Base-by-base conservation (phyloP, 306 rosid species). In the Neltuma alba region DNA sequence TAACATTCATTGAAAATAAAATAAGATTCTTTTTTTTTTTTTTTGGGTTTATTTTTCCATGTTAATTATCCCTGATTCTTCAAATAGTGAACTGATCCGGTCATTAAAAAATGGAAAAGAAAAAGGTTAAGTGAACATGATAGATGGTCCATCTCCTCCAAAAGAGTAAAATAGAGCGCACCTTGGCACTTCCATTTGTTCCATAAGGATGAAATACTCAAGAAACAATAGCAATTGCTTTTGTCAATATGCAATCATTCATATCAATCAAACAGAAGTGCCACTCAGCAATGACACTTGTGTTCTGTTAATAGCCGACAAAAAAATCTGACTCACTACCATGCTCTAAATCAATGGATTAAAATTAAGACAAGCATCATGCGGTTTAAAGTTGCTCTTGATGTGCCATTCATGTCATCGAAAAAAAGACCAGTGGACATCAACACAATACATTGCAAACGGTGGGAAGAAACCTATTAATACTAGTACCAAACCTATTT, bases 371-470 rank as follows among this genome's bases (percentile, higher is more conserved):
- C 79, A 75, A 27, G 70, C 47, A 48, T 61, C 69, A 50, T 47
- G 41, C 41, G 7, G 70, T 76, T 62, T 42, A 69, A 50, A 57
- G 52, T 63, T 63, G 72, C 31, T 72, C 21, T 76, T 57, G 34
- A 60, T 47, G 78, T 76, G 28, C 72, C 45, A 80, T 45, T 37
- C 7, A 37, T 37, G 41, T 37, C 41, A 37, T 37, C 7, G 41
- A 37, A 37, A 7, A 37, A 71, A 57, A 38, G 25, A 36, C 68
- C 72, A 42, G 72, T 12, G 11, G 14, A n/a, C 76, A 45, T 62
- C 48, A 84, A 10, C 77, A 62, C 63, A 52, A 23, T 73, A 70
- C 31, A 75, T 52, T 20, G 79, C 48, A 70, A 20, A n/a, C 40
- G 63, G 66, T 34, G 55, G 72, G 18, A 3, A 70, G 55, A 54